Base-by-base conservation (phyloP, 441 rosid genomes). In the Raphanus hybrid region DNA sequence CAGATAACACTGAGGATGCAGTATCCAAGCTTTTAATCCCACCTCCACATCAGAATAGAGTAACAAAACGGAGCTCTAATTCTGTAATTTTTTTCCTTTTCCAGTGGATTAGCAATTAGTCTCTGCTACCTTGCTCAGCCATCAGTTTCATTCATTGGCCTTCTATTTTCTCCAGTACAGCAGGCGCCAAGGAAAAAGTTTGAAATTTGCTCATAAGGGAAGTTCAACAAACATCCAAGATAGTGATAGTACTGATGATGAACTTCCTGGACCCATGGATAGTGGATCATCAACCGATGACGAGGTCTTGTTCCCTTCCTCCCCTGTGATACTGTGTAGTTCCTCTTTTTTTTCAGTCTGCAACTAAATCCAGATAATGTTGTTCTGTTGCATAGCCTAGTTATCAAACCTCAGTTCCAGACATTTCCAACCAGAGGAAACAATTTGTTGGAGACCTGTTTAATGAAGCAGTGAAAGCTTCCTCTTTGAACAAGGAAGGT, bases 371-470 rank as follows among this genome's bases (percentile, higher is more conserved):
- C 60, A 48, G 37, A 67, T 63, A 43, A 23, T 27, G 34, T 7
- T 29, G 71, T 57, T 79, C 27, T 61, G 35, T 79, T 69, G 64
- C 35, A 43, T 84, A 91, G 98, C 84, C 71, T 79, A 69, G 64
- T 78, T n/a, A 37, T 72, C 85, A 77, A 71, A 84, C 65, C 69
- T 67, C 75, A 35, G 75, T 78, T 71, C 74, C 81, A 73, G 73
- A 77, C 66, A 72, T 63, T 68, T 72, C 83, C 7, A 87, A 84
- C 81, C 80, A 69, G 80, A 90, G 87, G 83, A 81, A 73, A 83
- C 87, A 80, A 84, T 87, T 83, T 80, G 83, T 96, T 73, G 87
- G 85, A 34, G 97, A 93, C 72, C 84, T 82, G 70, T 90, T 96
- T 85, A 89, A 90, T 72, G 94, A 89, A 84, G 93, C 92, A 48